Conservation (phyloP, 2,329 filamentous ascomycete species). For the Diplodia corticola region DNA sequence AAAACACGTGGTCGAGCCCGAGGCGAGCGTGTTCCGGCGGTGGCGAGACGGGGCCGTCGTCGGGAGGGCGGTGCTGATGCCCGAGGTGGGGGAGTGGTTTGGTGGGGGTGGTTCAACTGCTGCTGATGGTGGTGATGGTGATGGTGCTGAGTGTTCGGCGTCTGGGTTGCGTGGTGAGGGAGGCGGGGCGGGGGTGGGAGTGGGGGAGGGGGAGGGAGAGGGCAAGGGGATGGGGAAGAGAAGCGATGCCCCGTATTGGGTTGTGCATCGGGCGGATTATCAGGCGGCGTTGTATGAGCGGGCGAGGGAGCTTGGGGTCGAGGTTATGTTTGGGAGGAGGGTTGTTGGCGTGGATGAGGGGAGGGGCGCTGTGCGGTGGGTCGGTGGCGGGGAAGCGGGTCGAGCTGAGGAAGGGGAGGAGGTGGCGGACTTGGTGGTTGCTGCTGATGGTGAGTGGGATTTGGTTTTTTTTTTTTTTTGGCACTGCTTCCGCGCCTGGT, state of each 20-base stretch:
- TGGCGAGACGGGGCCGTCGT: conserved; percentile 51
- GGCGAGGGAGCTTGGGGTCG: conserved; percentile 27
- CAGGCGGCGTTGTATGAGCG: conserved; percentile 27
- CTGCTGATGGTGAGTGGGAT: conserved; percentile 39
- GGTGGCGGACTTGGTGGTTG: conserved; percentile 33
- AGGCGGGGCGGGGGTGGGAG: conserved; percentile 55
- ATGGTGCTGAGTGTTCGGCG: too few relatives aligned
- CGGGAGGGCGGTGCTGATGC: conserved; percentile 52
- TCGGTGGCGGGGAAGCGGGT: conserved; percentile 35
- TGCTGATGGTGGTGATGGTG: too few relatives aligned
- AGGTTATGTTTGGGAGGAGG: conserved; percentile 24
- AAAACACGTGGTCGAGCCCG: conserved; percentile 39
- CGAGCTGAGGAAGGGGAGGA: conserved; percentile 40
- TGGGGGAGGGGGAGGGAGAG: conserved; percentile 42
- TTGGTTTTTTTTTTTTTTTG: conserved; percentile 45
- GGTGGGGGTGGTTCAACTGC: conserved; percentile 48
- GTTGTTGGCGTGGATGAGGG: conserved; percentile 24
- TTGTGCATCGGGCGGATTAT: conserved; percentile 30
- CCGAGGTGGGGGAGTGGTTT: conserved; percentile 48
- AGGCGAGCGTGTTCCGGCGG: conserved; percentile 50
- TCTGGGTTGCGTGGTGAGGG: too few relatives aligned
- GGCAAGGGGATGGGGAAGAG: conserved; percentile 40
- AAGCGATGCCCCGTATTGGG: conserved; percentile 29
- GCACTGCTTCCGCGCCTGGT: too few relatives aligned
- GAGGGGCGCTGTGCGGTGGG: conserved; percentile 31